Evolutionary conservation across 2,329 filamentous ascomycete species (phyloP).

Genomic region (Ceratocystis cubensis): DNA sequence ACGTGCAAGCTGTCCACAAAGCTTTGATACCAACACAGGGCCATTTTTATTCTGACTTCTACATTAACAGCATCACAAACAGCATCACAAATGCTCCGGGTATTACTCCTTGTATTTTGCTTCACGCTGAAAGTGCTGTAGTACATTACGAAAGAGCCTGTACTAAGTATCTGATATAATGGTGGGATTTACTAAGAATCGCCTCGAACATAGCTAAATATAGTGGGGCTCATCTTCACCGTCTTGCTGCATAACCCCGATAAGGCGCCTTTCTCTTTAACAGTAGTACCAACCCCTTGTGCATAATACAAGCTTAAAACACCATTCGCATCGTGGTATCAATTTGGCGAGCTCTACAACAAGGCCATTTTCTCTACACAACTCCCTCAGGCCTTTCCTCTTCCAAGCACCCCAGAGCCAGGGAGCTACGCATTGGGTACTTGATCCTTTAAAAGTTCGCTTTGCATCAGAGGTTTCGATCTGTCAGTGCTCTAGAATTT

Average conservation of each 20-base stretch:
- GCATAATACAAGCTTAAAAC: not conserved
- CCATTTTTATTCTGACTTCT: no score
- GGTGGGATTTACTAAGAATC: no score
- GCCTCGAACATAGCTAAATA: no score
- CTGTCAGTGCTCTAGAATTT: not conserved
- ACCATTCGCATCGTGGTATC: conserved; percentile 3
- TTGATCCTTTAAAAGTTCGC: not conserved
- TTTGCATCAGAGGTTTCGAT: not conserved
- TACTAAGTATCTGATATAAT: no score
- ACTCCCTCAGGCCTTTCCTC: not conserved
- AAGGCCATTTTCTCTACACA: not conserved
- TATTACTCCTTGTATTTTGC: no score
- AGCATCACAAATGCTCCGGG: no score
- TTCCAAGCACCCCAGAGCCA: not conserved
- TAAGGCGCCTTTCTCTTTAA: not conserved
- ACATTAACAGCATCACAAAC: no score
- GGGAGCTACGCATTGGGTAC: not conserved
- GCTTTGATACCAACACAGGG: not conserved
- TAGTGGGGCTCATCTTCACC: not conserved
- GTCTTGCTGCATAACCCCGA: conserved; percentile 9
- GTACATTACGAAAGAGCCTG: no score
- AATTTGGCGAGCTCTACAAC: not conserved
- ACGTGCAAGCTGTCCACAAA: not conserved
- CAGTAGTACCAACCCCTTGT: not conserved
- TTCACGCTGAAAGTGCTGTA: no score